Evolutionary conservation across 1,284 basidiomycete species (phyloP).

Genomic region (Megacollybia platyphylla): DNA sequence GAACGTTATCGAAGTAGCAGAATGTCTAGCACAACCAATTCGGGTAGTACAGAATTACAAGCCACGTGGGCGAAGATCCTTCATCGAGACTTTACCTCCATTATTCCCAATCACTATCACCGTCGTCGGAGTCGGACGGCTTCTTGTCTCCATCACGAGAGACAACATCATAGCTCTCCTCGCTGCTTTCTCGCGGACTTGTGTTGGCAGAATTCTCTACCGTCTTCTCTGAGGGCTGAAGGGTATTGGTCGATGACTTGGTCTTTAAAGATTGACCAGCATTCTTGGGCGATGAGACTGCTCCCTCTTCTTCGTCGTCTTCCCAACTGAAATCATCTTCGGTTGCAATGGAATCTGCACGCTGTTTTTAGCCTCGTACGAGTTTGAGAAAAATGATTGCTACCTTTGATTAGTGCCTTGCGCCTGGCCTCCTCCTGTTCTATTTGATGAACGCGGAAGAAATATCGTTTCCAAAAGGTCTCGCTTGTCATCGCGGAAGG

Average conservation of each 20-base stretch:
- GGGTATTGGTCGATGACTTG: constrained; percentile 8
- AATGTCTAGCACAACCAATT: too few species aligned
- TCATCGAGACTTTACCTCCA: background rate
- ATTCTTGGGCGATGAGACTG: constrained; percentile 10
- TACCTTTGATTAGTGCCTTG: constrained; percentile 71
- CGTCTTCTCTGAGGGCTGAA: constrained; percentile 1
- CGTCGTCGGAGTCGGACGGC: background rate
- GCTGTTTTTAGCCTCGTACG: constrained; percentile 5
- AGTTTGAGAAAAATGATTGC: constrained; percentile 9
- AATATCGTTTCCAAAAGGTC: constrained; percentile 84
- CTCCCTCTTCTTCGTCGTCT: constrained; percentile 56
- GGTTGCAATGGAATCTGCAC: constrained; percentile 37
- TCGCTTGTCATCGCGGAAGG: constrained; percentile 56
- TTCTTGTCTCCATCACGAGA: constrained; percentile 14
- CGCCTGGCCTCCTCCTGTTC: constrained; percentile 73
- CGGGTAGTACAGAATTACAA: too few species aligned
- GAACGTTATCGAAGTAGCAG: too few species aligned
- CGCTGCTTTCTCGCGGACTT: constrained; percentile 51
- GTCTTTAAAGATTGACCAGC: constrained; percentile 12
- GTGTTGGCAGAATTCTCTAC: constrained; percentile 13
- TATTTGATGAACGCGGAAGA: constrained; percentile 84
- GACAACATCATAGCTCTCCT: constrained; percentile 65
- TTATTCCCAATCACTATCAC: background rate
- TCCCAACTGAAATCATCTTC: constrained; percentile 79
- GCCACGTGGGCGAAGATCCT: too few species aligned